Base-by-base conservation (phyloP, 2,329 filamentous ascomycete genomes). In the Albophoma yamanashiensis region DNA sequence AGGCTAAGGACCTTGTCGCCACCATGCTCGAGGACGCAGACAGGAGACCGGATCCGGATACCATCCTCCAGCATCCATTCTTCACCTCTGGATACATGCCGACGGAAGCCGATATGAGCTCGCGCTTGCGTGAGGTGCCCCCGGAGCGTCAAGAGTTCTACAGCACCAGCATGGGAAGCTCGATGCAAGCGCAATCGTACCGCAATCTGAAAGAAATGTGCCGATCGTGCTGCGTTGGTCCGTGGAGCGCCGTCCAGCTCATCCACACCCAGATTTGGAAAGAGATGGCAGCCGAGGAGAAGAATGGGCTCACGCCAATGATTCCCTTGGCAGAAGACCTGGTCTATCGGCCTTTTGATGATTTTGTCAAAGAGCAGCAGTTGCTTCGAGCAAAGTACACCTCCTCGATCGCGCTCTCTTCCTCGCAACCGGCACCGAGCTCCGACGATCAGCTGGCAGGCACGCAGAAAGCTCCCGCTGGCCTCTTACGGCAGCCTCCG, bases 11-110 rank as follows among this genome's bases (percentile, higher is more conserved):
- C 65, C 79, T 93, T 34, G 91, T 94, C 22, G 87, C 89, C 25
- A 84, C 82, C 34, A 84, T 94, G 75, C 80, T 94, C 31, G 83
- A 90, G 64, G 86, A 91, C 61, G 88, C 91, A 57, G 86, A 92
- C 67, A 78, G 83, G 67, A 82, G 90, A 63, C 90, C 89, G 1
- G 85, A 86, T 58, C 89, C 90, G 1, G 91, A 94, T 68, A 79
- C 80, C 56, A 92, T 94, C 67, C 87, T 93, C 47, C 84, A 89
- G 65, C 90, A 94, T 69, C 79, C 85, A 7, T 94, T 93, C 73
- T 94, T 94, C 77, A 84, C 83, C 58, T 81, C 86, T 38, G 89
- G 89, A 17, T 91, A 87, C 72, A 85, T 93, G 71, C 91, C 90
- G 9, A 72, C 75, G 12, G 70, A 80, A 22, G 74, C 78, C 50